Base-by-base conservation (phyloP, 495 filamentous ascomycete genomes). In the Aspergillus funiculosus region DNA sequence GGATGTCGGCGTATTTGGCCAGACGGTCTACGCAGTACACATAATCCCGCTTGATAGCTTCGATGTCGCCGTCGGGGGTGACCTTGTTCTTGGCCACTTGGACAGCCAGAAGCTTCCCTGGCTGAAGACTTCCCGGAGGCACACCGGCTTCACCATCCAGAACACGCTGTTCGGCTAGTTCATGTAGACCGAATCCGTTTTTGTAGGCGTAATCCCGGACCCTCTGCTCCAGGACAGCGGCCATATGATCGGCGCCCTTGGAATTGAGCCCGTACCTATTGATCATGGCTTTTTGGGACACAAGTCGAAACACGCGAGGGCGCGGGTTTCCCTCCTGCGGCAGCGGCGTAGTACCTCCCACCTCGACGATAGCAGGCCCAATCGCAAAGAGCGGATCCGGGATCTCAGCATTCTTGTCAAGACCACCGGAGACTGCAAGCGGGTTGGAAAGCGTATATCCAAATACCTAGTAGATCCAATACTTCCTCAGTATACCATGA, bases 211-310 rank as follows among this genome's bases (percentile, higher is more conserved):
- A 94, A 36, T 79, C 73, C 18, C 87, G 68, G 11, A 95, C 80
- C 5, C 92, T 75, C 57, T 87, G 79, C 34, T 90, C 76, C 51
- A 98, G 68, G 2, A 82, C 74, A 52, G 79, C 80, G 0, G 92
- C 89, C 71, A 95, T 86, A 53, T 81, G 74, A 50, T 94, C 90
- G 2, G 87, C 90, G 6, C 92, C 92, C 45, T 85, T 78, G 13
- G 86, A 92, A 62, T 96, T 96, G 49, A 97, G 77, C 0, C 92
- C 94, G 63, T 96, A 97, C 6, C 94, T 83, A 62, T 98, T 98
- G 65, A 98, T 86, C 60, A 98, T 72, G 8, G 82, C 87, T 31
- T 89, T 81, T 42, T 94, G 78, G 4, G 77, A 82, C 1, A 85
- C 81, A 0, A 98, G 52, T 7, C 92, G 80, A 65, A 91, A 98